phyloP scores from a whole-genome alignment of 2,329 filamentous ascomycete species.

The Tolypocladium inflatum region DNA sequence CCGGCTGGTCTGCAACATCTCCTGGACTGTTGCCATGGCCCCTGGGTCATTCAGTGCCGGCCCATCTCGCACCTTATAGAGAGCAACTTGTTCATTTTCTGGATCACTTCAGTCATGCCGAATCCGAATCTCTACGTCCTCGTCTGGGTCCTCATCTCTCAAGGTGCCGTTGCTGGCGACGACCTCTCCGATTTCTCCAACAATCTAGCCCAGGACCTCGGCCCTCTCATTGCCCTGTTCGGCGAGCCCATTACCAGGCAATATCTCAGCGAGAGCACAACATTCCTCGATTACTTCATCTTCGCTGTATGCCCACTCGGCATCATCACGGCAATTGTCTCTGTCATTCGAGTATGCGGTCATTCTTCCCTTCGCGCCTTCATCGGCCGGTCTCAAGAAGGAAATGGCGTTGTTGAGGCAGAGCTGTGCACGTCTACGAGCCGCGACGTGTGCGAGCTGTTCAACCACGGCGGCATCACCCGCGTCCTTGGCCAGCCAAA shows the following conservation, averaged over 20 bases:
- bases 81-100: no score
- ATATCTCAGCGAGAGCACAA: conserved; percentile 22
- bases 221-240: conserved; percentile 21
- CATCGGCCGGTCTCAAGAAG: conserved; percentile 28
- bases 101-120: not conserved
- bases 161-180: not conserved
- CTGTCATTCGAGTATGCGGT: conserved; percentile 21
- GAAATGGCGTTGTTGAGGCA: conserved; percentile 19
- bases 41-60: not conserved
- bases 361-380: conserved; percentile 21
- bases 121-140: not conserved
- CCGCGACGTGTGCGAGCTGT: conserved; percentile 28
- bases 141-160: not conserved
- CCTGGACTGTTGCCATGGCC: not conserved
- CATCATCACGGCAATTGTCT: conserved; percentile 26
- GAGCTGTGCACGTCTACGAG: conserved; percentile 31
- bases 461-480: conserved; percentile 18
- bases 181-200: conserved; percentile 19
- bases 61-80: no score
- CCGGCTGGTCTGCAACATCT: not conserved
- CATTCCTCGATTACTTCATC: conserved; percentile 19
- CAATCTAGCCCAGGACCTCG: conserved; percentile 23
- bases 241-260: conserved; percentile 29
- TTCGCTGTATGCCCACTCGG: conserved; percentile 26
- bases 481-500: conserved; percentile 22